phyloP scores from a whole-genome alignment of 495 filamentous ascomycete species.

The Aspergillus heteromorphus region DNA sequence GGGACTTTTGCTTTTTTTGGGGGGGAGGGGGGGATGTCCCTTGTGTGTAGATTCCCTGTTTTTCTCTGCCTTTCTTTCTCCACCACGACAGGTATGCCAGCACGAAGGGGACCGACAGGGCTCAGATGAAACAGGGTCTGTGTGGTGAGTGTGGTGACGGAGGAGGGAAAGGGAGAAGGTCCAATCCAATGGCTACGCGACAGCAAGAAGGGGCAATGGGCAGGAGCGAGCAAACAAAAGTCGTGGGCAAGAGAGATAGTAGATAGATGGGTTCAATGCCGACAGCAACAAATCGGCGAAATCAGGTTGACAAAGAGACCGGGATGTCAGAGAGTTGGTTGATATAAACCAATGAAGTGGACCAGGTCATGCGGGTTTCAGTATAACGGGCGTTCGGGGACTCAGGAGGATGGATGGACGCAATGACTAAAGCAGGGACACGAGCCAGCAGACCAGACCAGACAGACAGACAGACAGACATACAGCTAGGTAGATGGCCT shows the following conservation, averaged over 20 bases:
- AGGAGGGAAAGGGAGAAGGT: background rate
- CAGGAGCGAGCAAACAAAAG: slow-evolving; percentile 12
- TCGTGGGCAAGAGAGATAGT: background rate
- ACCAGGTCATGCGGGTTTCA: background rate
- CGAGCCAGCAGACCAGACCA: background rate
- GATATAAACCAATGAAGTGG: slow-evolving; percentile 7
- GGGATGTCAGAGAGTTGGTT: slow-evolving; percentile 7
- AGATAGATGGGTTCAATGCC: slow-evolving; percentile 6
- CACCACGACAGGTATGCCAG: background rate
- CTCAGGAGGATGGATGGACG: background rate
- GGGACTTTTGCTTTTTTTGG: background rate
- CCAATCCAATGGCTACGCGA: slow-evolving; percentile 10
- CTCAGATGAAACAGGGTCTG: background rate
- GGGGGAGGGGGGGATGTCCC: no score
- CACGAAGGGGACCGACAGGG: background rate
- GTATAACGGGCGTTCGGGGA: background rate
- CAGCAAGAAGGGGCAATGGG: background rate
- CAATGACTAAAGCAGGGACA: background rate
- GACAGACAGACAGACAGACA: background rate
- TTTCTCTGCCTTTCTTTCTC: background rate
- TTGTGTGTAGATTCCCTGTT: slow-evolving; percentile 6
- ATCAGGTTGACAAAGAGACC: slow-evolving; percentile 8
- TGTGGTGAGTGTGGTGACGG: background rate
- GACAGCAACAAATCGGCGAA: background rate
- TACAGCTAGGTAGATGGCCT: no score